Evolutionary conservation across 163 green algal species (phyloP).

Genomic region (Trebouxia gelatinosa): DNA sequence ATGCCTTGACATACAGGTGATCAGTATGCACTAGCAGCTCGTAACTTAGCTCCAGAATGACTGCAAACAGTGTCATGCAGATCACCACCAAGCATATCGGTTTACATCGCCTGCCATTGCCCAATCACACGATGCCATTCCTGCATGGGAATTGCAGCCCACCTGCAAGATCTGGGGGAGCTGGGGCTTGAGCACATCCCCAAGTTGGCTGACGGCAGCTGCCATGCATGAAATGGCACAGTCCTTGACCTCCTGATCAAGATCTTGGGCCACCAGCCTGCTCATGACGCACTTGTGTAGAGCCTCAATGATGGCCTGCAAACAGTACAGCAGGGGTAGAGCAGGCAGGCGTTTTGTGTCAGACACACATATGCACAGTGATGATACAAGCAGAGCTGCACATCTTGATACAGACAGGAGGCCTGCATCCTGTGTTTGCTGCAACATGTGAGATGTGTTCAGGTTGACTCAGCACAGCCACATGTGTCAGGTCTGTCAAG

Average conservation of each 20-base stretch:
- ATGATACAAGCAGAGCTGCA: neutral
- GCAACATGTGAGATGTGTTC: neutral
- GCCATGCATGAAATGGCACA: slow-evolving; percentile 76
- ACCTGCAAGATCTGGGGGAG: slow-evolving; percentile 37
- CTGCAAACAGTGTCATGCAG: too few species aligned
- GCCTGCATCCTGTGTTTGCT: neutral
- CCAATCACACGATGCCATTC: too few species aligned
- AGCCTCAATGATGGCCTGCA: slow-evolving; percentile 44
- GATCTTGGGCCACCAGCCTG: slow-evolving; percentile 62
- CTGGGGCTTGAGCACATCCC: slow-evolving; percentile 59
- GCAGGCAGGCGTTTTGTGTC: neutral
- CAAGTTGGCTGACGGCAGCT: slow-evolving; percentile 61
- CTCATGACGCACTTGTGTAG: slow-evolving; percentile 55
- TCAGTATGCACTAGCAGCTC: too few species aligned
- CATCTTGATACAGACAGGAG: neutral
- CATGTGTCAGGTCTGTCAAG: neutral
- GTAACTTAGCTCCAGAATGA: too few species aligned
- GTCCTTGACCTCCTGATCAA: slow-evolving; percentile 95
- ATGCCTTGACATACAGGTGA: too few species aligned
- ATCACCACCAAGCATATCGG: too few species aligned
- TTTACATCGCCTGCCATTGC: too few species aligned
- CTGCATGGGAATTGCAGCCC: too few species aligned
- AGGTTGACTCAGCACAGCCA: neutral
- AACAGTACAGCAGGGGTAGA: neutral
- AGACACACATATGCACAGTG: too few species aligned